Evolutionary conservation across 306 rosid species (phyloP), one percentile per base, ranked within the genome.

Genomic region (Acacia acuminata): DNA sequence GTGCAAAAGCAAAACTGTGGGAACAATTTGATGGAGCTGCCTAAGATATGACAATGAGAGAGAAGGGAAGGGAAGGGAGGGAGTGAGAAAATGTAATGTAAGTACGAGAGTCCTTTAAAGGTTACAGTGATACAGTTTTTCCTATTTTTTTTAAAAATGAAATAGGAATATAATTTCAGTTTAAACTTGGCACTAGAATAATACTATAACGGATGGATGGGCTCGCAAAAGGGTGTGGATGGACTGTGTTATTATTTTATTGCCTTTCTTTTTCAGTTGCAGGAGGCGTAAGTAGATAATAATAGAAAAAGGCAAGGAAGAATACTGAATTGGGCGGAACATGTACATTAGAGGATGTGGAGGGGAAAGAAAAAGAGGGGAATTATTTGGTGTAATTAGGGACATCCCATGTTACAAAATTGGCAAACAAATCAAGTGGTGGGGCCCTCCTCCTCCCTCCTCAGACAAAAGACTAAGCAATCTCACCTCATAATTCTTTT

Each of bases 381-480:
- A 75, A 72, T 84, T 56, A 81, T 85, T 88, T 82, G 32, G 82
- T 86, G 84, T 74, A 87, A 89, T 77, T 85, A 87, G 88, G 73
- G 87, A 88, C 92, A 90, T 74, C 85, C 90, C 92, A 89, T 91
- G 91, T 91, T 91, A 89, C 89, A 85, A 38, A 83, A 84, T 85
- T 88, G 84, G 85, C 87, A 88, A 88, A 87, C 88, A 89, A 88
- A 89, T 85, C 83, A 85, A 82, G 78, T 83, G 77, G 87, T 82
- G 87, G 92, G 90, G 0, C 82, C 75, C 71, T 22, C 53, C 50
- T 24, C 40, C 50, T 17, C 30, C 27, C 47, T 68, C 72, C 60
- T 47, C 60, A 55, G n/a, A n/a, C n/a, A n/a, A n/a, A n/a, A 27
- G 30, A 72, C 77, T 36, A 78, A 77, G 58, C 42, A 70, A 70